A percentile compares a stretch with the other conserved stretches of the same genome.
phyloP scores from a whole-genome alignment of 2,329 filamentous ascomycete genomes.

The Amauroascus niger region DNA sequence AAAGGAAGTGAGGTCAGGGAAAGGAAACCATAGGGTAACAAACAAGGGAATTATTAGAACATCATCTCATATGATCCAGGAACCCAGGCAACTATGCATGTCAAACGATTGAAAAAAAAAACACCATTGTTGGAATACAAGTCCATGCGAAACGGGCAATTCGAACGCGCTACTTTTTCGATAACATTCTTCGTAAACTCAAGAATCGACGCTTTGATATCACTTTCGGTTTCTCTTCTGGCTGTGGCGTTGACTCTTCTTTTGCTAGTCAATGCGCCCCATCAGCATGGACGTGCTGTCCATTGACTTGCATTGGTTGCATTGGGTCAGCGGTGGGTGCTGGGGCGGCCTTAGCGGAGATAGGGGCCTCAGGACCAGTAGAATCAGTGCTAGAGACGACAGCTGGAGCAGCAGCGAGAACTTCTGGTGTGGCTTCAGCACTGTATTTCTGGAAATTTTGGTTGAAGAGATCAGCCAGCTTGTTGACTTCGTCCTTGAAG shows the following conservation, averaged over 20 bases:
- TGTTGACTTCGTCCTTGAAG: slow-evolving; percentile 80
- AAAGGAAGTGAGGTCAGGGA: neutral
- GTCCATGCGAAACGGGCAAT: neutral
- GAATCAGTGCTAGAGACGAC: slow-evolving; percentile 12
- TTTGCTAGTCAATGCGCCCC: slow-evolving; percentile 12
- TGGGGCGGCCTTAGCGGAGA: neutral
- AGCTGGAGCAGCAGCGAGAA: slow-evolving; percentile 48
- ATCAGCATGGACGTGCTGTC: neutral
- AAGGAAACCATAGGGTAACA: neutral
- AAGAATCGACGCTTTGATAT: slow-evolving; percentile 2
- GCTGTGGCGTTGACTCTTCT: neutral
- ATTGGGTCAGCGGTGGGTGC: neutral
- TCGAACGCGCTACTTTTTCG: slow-evolving; percentile 1
- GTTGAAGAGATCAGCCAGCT: slow-evolving; percentile 79
- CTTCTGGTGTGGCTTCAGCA: slow-evolving; percentile 69
- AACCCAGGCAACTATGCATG: slow-evolving; percentile 3
- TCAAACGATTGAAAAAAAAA: neutral
- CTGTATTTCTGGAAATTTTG: slow-evolving; percentile 98
- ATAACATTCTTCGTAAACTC: slow-evolving; percentile 9
- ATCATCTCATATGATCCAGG: neutral
- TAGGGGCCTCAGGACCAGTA: neutral
- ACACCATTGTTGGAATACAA: neutral
- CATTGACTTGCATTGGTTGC: slow-evolving; percentile 6
- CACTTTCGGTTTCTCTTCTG: neutral
- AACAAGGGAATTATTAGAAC: neutral